These are phyloP conservation scores for Avicennia marina DNA, from an alignment of 257 asterid species.

Conservation along the genomic window DNA sequence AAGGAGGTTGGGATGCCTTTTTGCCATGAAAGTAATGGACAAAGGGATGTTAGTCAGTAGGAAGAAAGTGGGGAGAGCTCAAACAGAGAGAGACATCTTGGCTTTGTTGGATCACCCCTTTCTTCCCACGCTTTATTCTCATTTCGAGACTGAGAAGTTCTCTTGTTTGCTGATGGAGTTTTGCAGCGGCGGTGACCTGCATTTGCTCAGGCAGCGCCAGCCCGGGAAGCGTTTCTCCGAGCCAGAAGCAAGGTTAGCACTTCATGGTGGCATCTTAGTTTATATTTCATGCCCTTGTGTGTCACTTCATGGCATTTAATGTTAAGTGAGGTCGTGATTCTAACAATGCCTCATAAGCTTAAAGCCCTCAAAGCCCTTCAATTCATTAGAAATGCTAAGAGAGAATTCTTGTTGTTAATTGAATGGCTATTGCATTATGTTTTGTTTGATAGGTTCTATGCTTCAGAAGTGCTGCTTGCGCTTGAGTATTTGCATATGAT, in stretches of 20 bases:
- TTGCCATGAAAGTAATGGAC: slow-evolving; percentile 5
- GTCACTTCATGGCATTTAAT: no score
- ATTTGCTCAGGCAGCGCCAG: not conserved
- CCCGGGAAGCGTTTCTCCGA: not conserved
- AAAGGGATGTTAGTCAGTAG: not conserved
- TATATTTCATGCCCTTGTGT: no score
- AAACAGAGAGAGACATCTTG: not conserved
- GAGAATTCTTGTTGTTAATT: not conserved
- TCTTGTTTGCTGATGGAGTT: slow-evolving; percentile 5
- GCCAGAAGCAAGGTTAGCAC: slow-evolving; percentile 6
- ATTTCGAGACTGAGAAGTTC: not conserved
- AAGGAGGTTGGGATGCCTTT: not conserved
- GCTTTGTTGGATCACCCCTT: slow-evolving; percentile 1
- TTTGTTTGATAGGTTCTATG: not conserved
- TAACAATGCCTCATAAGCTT: not conserved
- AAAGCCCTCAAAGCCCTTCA: not conserved
- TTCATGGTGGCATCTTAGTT: no score
- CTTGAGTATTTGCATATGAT: not conserved
- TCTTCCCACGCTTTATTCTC: slow-evolving; percentile 6
- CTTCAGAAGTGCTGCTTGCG: slow-evolving; percentile 3
- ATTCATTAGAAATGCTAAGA: not conserved
- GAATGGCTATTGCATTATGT: not conserved
- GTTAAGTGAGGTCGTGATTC: no score
- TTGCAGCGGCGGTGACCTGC: not conserved
- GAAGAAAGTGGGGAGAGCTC: not conserved